Percentiles rank a stretch among this genome's conserved stretches.
These are phyloP conservation scores for Alternaria sp. DNA, from an alignment of 2,329 filamentous ascomycete species.

Conservation along the genomic window DNA sequence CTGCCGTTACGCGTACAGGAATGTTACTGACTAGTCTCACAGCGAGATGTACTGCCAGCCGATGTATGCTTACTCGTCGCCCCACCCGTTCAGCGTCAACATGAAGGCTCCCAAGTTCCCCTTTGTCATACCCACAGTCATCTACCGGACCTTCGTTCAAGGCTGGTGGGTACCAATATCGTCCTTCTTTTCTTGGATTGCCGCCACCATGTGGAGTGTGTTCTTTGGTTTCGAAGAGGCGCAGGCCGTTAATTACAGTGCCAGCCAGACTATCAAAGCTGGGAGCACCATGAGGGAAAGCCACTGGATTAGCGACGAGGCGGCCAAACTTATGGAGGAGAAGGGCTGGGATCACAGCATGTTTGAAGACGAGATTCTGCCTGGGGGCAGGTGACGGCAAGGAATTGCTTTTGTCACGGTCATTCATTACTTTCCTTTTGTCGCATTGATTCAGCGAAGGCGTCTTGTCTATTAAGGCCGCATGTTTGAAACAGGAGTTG, in stretches of 20 bases:
- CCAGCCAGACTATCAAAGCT: conserved; percentile 1
- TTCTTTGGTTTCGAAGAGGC: conserved; percentile 15
- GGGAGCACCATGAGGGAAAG: neutral
- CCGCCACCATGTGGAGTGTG: conserved; percentile 9
- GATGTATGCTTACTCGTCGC: conserved; percentile 54
- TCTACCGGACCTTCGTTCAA: conserved; percentile 51
- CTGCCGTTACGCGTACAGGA: neutral
- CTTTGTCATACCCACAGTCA: conserved; percentile 62
- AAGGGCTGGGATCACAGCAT: conserved; percentile 33
- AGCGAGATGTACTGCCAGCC: conserved; percentile 60
- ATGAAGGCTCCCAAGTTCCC: conserved; percentile 61
- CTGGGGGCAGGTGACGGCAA: neutral
- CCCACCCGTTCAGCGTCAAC: conserved; percentile 57
- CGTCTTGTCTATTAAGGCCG: conserved; percentile 7
- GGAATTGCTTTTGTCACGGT: neutral
- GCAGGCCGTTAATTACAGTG: neutral
- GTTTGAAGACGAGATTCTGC: conserved; percentile 29
- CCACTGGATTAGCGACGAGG: conserved; percentile 11
- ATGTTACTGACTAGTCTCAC: conserved; percentile 1
- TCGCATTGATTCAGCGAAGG: conserved; percentile 19
- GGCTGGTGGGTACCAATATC: conserved; percentile 44
- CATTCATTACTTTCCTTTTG: conserved; percentile 8
- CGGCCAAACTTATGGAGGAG: conserved; percentile 19
- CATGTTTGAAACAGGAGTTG: conserved; percentile 1
- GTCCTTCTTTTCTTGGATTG: conserved; percentile 27